phyloP scores from a whole-genome alignment of 2,329 filamentous ascomycete genomes.

The Phoma sp. region DNA sequence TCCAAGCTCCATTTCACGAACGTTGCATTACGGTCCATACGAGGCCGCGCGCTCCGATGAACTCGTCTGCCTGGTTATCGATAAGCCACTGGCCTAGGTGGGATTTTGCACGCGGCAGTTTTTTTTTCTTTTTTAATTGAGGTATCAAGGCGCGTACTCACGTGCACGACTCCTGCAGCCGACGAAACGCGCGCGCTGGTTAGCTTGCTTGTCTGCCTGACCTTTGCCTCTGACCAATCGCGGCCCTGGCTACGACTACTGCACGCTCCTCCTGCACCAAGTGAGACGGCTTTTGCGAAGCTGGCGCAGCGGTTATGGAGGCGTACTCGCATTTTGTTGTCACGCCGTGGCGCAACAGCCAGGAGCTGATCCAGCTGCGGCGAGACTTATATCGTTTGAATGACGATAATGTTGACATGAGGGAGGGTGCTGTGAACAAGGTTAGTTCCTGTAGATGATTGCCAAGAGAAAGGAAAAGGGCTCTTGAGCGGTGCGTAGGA shows the following conservation, averaged over 20 bases:
- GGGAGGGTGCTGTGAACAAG: conserved; percentile 48
- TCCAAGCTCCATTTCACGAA: neutral
- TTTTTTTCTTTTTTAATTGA: neutral
- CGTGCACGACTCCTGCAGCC: neutral
- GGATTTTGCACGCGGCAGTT: no score
- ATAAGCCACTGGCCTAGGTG: neutral
- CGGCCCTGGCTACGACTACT: conserved; percentile 2
- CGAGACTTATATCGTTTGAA: conserved; percentile 65
- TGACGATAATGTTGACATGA: conserved; percentile 31
- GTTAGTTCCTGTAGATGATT: conserved; percentile 31
- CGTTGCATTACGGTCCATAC: neutral
- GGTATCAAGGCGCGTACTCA: neutral
- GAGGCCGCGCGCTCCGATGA: neutral
- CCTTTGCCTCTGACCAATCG: conserved; percentile 5
- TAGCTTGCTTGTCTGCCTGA: neutral
- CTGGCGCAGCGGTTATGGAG: conserved; percentile 20
- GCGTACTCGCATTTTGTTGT: conserved; percentile 61
- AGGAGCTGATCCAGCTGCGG: conserved; percentile 71
- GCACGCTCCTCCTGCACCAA: neutral
- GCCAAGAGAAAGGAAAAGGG: neutral
- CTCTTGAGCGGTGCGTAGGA: neutral
- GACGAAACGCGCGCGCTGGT: neutral
- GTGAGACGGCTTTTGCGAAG: neutral
- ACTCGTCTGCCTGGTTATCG: neutral
- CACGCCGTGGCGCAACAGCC: conserved; percentile 73